A percentile compares a stretch with the other conserved stretches of the same genome.
Conservation (phyloP, 257 asterid genomes). For the Cordia subcordata region DNA sequence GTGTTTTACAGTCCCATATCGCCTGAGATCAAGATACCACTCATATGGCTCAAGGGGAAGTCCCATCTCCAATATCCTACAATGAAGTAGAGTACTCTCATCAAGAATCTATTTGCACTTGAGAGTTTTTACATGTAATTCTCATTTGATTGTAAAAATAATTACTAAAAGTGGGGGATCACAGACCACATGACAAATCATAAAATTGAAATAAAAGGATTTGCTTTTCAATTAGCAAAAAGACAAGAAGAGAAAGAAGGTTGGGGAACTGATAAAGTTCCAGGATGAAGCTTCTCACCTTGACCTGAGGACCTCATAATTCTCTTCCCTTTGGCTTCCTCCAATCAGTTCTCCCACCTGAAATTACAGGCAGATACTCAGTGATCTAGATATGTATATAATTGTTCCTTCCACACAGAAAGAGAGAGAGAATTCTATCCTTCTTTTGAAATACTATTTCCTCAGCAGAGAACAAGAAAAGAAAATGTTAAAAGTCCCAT, state of each 20-base stretch:
- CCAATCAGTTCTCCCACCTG: slow-evolving; percentile 98
- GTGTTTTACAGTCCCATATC: slow-evolving; percentile 80
- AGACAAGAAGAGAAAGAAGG: no score
- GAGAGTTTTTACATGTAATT: no score
- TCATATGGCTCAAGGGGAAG: slow-evolving; percentile 83
- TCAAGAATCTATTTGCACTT: slow-evolving; percentile 1
- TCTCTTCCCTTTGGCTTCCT: slow-evolving; percentile 98
- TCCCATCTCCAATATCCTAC: slow-evolving; percentile 71
- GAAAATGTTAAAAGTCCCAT: not conserved
- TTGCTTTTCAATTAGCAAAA: no score
- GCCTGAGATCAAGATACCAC: slow-evolving; percentile 91
- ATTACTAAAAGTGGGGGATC: not conserved
- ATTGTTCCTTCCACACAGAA: not conserved
- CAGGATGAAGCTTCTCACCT: slow-evolving; percentile 35
- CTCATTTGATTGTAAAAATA: no score
- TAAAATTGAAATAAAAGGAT: no score
- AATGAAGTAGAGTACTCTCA: not conserved
- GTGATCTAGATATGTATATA: not conserved
- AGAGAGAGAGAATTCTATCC: not conserved
- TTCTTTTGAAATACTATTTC: not conserved
- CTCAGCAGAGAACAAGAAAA: not conserved
- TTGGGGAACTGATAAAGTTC: not conserved
- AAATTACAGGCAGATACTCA: not conserved
- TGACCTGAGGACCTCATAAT: slow-evolving; percentile 62
- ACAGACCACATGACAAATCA: no score